These are phyloP conservation scores for Cairneyella variabilis DNA, from an alignment of 495 filamentous ascomycete genomes.

Conservation along the genomic window DNA sequence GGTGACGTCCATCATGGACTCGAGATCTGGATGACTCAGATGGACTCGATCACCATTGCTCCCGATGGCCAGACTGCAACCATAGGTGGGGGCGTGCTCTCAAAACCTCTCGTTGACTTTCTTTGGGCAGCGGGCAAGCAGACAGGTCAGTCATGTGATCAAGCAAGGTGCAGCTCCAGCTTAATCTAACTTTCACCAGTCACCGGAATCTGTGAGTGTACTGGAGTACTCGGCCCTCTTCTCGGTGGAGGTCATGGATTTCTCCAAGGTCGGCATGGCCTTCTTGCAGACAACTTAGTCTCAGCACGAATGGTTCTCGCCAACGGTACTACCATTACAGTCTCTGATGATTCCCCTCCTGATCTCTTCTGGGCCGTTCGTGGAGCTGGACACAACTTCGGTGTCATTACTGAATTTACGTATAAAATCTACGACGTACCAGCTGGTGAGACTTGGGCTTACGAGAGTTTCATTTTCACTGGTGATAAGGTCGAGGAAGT, in stretches of 20 bases:
- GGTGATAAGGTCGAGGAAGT: neutral
- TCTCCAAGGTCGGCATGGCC: conserved; percentile 33
- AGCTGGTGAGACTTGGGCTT: neutral
- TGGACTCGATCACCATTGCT: neutral
- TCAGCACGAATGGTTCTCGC: conserved; percentile 32
- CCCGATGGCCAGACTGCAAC: neutral
- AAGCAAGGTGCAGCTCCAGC: too few species aligned
- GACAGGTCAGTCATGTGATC: too few species aligned
- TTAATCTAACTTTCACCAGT: too few species aligned
- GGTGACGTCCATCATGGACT: neutral
- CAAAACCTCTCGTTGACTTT: neutral
- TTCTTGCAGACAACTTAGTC: conserved; percentile 32
- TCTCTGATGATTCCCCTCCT: conserved; percentile 24
- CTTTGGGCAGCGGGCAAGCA: neutral
- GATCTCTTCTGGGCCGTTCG: conserved; percentile 45
- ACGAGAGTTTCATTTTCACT: neutral
- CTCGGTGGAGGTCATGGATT: conserved; percentile 39
- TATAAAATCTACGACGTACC: conserved; percentile 26
- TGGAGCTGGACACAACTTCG: conserved; percentile 48
- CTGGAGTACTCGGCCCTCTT: conserved; percentile 33
- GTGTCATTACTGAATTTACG: conserved; percentile 39
- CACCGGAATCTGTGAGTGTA: conserved; percentile 26
- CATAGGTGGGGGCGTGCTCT: neutral
- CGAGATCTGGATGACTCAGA: neutral
- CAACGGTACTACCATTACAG: conserved; percentile 29